phyloP scores from a whole-genome alignment of 2,329 filamentous ascomycete genomes.

The Rosellinia necatrix region DNA sequence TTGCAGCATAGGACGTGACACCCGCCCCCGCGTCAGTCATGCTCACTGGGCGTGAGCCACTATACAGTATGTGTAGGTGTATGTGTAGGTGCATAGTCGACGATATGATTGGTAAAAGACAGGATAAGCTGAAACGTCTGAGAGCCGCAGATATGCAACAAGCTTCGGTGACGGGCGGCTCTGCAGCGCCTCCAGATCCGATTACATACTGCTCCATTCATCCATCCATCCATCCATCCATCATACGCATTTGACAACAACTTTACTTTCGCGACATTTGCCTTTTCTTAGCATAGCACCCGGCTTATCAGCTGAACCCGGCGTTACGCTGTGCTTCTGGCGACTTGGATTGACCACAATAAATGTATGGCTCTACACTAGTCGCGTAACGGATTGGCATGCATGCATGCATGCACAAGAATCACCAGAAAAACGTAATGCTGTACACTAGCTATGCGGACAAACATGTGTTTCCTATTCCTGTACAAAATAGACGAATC shows the following conservation, averaged over 20 bases:
- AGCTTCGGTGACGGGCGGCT: not conserved
- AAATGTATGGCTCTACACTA: conserved; percentile 4
- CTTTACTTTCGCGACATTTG: not conserved
- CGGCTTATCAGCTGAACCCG: not conserved
- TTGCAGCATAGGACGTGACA: too few species aligned
- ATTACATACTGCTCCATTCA: too few species aligned
- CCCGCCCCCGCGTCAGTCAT: too few species aligned
- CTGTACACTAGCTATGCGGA: too few species aligned
- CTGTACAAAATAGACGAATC: too few species aligned
- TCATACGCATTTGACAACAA: too few species aligned
- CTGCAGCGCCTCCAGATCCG: not conserved
- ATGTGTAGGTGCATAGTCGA: not conserved
- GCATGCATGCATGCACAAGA: not conserved
- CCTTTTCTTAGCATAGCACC: conserved; percentile 11
- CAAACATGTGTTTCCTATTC: too few species aligned
- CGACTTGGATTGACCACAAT: not conserved
- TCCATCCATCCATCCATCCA: too few species aligned
- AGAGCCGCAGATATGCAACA: not conserved
- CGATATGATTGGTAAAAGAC: conserved; percentile 3
- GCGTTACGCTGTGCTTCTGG: conserved; percentile 18
- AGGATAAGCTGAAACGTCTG: conserved; percentile 11
- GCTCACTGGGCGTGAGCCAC: too few species aligned
- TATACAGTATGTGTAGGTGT: too few species aligned
- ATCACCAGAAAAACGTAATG: too few species aligned
- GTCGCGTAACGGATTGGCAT: not conserved